phyloP scores from a whole-genome alignment of 1,284 basidiomycete species.

The Cutaneotrichosporon sp. region DNA sequence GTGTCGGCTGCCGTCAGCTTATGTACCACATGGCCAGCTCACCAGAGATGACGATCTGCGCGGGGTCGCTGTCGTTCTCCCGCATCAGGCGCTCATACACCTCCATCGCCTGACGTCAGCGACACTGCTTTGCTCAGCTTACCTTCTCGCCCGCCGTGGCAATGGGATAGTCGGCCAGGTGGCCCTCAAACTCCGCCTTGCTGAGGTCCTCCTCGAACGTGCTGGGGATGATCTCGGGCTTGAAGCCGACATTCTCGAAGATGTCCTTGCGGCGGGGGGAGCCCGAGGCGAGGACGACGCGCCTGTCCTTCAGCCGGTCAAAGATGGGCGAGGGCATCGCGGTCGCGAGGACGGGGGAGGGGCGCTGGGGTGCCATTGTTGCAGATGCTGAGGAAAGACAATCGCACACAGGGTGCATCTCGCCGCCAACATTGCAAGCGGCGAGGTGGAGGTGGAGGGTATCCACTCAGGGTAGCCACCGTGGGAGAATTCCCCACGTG shows the following conservation, averaged over 20 bases:
- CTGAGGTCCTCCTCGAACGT: constrained; percentile 82
- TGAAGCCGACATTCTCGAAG: constrained; percentile 72
- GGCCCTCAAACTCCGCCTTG: constrained; percentile 65
- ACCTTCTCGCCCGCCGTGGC: constrained; percentile 87
- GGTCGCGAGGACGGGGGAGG: constrained; percentile 63
- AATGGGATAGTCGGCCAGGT: constrained; percentile 89
- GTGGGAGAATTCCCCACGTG: not conserved
- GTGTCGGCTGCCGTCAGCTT: constrained; percentile 70
- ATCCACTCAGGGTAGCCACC: too few species aligned
- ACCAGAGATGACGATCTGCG: constrained; percentile 93
- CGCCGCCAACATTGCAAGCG: not conserved
- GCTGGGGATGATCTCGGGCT: constrained; percentile 84
- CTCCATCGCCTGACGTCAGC: constrained; percentile 65
- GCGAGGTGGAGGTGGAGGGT: constrained; percentile 2
- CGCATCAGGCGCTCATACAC: constrained; percentile 82
- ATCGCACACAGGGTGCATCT: not conserved
- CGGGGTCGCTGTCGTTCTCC: constrained; percentile 74
- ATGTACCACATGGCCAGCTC: too few species aligned
- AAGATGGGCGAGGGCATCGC: constrained; percentile 72
- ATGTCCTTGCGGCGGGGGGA: constrained; percentile 85
- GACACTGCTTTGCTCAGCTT: too few species aligned
- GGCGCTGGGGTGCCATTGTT: constrained; percentile 17
- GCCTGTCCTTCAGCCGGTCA: constrained; percentile 66
- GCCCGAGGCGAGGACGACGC: constrained; percentile 79
- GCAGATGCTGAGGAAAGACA: not conserved